Conservation (phyloP, 441 rosid species). For the Iberis amara region DNA sequence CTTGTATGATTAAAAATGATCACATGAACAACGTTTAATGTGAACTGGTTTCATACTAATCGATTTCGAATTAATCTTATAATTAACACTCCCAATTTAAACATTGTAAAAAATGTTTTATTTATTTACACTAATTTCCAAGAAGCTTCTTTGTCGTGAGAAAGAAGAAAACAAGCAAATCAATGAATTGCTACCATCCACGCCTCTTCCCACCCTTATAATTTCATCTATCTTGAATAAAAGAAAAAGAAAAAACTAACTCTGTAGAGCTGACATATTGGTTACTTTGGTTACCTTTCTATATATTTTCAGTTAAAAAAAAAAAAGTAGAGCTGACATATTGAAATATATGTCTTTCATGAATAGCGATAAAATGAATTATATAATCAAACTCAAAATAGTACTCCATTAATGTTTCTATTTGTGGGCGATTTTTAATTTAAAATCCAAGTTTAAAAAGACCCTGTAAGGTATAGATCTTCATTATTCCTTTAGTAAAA, state of each 20-base stretch:
- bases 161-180: not conserved
- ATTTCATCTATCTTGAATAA: constrained; percentile 3
- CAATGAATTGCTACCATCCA: constrained; percentile 21
- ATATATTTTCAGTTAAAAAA: no score
- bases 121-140: not conserved
- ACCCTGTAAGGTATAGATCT: no score
- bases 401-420: no score
- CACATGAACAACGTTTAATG: constrained; percentile 27
- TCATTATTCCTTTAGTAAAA: no score
- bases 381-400: no score
- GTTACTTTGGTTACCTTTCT: no score
- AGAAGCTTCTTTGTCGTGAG: constrained; percentile 13
- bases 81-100: constrained; percentile 7
- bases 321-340: no score
- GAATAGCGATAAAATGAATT: no score
- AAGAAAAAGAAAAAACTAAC: not conserved
- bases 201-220: not conserved
- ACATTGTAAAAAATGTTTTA: not conserved
- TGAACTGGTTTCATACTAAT: constrained; percentile 1
- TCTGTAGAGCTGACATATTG: not conserved
- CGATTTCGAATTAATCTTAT: not conserved
- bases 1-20: not conserved
- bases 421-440: no score
- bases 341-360: no score
- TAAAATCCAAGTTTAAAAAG: no score